These are phyloP conservation scores for Actinomortierella ambigua DNA, from an alignment of 371 early-diverging fungal species.

Conservation along the genomic window DNA sequence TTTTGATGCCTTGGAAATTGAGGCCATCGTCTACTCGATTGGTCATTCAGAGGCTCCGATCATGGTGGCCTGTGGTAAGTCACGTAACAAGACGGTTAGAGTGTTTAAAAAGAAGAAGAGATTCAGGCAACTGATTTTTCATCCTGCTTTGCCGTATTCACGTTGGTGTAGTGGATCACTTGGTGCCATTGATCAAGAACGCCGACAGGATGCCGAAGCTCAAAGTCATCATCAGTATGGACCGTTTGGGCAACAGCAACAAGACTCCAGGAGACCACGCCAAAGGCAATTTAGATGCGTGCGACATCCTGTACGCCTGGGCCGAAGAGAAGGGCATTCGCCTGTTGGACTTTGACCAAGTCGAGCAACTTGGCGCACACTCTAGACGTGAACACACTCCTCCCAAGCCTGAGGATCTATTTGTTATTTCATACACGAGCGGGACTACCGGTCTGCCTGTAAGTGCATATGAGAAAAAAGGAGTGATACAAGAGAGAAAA, in stretches of 20 bases:
- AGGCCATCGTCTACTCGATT: slow-evolving; percentile 71
- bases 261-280: slow-evolving; percentile 37
- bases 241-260: slow-evolving; percentile 48
- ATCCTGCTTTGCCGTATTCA: no score
- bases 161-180: slow-evolving; percentile 66
- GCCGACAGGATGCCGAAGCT: slow-evolving; percentile 60
- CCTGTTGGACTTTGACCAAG: slow-evolving; percentile 60
- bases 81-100: no score
- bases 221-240: slow-evolving; percentile 82
- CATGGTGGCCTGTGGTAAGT: slow-evolving; percentile 61
- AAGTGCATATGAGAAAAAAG: no score
- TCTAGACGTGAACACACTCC: slow-evolving; percentile 45
- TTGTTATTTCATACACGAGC: slow-evolving; percentile 96
- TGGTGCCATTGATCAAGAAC: slow-evolving; percentile 65
- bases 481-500: no score
- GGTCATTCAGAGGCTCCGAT: slow-evolving; percentile 75
- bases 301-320: slow-evolving; percentile 53
- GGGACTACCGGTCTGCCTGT: slow-evolving; percentile 87
- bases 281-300: slow-evolving; percentile 5
- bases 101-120: neutral
- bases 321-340: slow-evolving; percentile 54
- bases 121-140: no score
- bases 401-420: slow-evolving; percentile 65
- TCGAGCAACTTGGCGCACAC: slow-evolving; percentile 55
- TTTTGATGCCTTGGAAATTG: slow-evolving; percentile 94